These are phyloP conservation scores for Cydonia oblonga DNA, from an alignment of 331 rosid genomes.

Conservation along the genomic window DNA sequence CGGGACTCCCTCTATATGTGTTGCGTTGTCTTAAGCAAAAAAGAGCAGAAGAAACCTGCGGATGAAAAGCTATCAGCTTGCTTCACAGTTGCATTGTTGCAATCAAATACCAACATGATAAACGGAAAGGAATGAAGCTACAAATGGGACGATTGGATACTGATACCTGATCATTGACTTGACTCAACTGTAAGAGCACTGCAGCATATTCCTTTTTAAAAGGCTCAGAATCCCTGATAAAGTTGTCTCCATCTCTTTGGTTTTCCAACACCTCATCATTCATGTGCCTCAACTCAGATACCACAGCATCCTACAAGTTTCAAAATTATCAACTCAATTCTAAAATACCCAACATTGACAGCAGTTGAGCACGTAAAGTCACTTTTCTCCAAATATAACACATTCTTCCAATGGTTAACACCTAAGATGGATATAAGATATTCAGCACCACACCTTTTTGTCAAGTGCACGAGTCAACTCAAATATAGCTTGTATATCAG, in stretches of 20 bases:
- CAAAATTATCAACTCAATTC: constrained; percentile 20
- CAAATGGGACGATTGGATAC: constrained; percentile 11
- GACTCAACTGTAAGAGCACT: constrained; percentile 57
- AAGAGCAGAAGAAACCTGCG: constrained; percentile 80
- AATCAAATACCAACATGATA: background rate
- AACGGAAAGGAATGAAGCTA: constrained; percentile 1
- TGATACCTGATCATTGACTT: constrained; percentile 73
- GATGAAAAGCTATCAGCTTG: constrained; percentile 22
- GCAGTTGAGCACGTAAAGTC: background rate
- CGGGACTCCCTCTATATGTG: constrained; percentile 59
- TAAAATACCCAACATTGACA: constrained; percentile 2
- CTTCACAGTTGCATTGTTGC: background rate
- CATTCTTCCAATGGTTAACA: background rate
- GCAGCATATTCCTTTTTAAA: constrained; percentile 87
- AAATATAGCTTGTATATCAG: constrained; percentile 63
- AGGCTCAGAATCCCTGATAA: constrained; percentile 55
- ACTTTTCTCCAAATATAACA: background rate
- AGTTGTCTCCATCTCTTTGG: constrained; percentile 51
- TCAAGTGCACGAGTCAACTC: constrained; percentile 71
- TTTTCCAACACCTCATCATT: constrained; percentile 63
- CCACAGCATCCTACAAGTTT: constrained; percentile 58
- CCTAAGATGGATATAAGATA: background rate
- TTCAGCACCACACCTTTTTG: constrained; percentile 53
- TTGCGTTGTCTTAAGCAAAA: constrained; percentile 77
- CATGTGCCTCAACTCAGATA: constrained; percentile 74